Conservation (phyloP, 2,329 filamentous ascomycete genomes). For the Domatiomyces globalis region DNA sequence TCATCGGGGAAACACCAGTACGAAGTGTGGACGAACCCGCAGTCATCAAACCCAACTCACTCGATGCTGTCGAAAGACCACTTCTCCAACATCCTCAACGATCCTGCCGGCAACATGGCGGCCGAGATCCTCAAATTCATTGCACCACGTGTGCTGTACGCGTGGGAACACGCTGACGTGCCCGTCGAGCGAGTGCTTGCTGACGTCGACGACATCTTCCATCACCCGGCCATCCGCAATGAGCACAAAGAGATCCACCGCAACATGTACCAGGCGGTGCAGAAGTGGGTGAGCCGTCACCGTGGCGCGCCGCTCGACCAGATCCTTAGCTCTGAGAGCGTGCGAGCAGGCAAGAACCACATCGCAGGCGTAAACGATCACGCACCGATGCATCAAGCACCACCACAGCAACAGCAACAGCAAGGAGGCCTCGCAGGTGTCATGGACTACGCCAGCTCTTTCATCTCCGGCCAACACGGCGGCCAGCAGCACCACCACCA, state of each 20-base stretch:
- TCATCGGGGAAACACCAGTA: constrained; percentile 61
- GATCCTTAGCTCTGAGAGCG: constrained; percentile 68
- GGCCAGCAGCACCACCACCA: constrained; percentile 2
- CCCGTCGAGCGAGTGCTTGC: constrained; percentile 69
- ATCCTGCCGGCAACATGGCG: constrained; percentile 60
- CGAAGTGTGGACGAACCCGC: constrained; percentile 64
- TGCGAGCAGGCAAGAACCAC: constrained; percentile 73
- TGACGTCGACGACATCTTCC: constrained; percentile 71
- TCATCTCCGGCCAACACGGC: constrained; percentile 9
- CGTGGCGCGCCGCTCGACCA: constrained; percentile 54
- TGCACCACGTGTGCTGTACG: constrained; percentile 75
- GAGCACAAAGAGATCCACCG: constrained; percentile 64
- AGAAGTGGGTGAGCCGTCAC: constrained; percentile 61
- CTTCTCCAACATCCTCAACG: constrained; percentile 65
- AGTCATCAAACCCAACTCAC: constrained; percentile 65
- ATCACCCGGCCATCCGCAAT: constrained; percentile 74
- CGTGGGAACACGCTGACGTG: constrained; percentile 78
- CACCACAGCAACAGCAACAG: constrained; percentile 1
- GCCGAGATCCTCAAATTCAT: constrained; percentile 70
- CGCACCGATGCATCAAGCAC: constrained; percentile 2
- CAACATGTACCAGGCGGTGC: constrained; percentile 78
- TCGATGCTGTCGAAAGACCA: constrained; percentile 76
- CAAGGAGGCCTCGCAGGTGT: background rate
- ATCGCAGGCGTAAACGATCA: constrained; percentile 21
- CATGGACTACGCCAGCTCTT: background rate